Evolutionary conservation across 371 early-diverging fungal genomes (phyloP).

Genomic region (Homolaphlyctis polyrhiza): DNA sequence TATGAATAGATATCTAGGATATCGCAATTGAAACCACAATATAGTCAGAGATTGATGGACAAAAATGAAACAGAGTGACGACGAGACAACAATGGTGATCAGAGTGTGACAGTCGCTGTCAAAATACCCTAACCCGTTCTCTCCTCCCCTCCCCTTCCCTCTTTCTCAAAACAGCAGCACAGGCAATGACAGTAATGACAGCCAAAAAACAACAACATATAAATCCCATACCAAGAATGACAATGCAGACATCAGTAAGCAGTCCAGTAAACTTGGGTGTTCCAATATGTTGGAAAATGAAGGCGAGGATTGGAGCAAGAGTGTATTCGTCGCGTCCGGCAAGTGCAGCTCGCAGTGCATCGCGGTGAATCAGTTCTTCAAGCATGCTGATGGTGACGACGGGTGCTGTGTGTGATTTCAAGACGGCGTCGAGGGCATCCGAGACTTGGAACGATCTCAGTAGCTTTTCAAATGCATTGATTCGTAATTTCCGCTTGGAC

Average conservation of each 20-base stretch:
- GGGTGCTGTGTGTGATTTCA: conserved; percentile 10
- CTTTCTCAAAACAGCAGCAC: neutral
- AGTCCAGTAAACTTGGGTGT: conserved; percentile 72
- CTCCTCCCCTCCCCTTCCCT: neutral
- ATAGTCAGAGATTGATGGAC: neutral
- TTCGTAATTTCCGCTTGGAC: conserved; percentile 47
- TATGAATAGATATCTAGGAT: conserved; percentile 69
- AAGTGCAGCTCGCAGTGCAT: conserved; percentile 72
- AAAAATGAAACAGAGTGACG: too few species aligned
- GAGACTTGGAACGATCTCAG: conserved; percentile 78
- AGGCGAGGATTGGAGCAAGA: conserved; percentile 74
- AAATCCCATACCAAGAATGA: conserved; percentile 58
- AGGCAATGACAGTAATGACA: neutral
- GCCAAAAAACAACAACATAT: neutral
- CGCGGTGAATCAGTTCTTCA: conserved; percentile 85
- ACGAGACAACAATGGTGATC: neutral
- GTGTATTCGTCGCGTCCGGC: conserved; percentile 82
- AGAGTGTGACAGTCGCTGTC: neutral
- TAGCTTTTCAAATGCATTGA: conserved; percentile 74
- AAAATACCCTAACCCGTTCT: neutral
- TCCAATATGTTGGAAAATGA: conserved; percentile 69
- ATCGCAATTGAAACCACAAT: neutral
- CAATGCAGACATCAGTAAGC: conserved; percentile 68
- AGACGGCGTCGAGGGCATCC: conserved; percentile 77
- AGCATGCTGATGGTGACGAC: conserved; percentile 61